Conservation (phyloP, 768 basidiomycete species). For the Pholiota conissans region DNA sequence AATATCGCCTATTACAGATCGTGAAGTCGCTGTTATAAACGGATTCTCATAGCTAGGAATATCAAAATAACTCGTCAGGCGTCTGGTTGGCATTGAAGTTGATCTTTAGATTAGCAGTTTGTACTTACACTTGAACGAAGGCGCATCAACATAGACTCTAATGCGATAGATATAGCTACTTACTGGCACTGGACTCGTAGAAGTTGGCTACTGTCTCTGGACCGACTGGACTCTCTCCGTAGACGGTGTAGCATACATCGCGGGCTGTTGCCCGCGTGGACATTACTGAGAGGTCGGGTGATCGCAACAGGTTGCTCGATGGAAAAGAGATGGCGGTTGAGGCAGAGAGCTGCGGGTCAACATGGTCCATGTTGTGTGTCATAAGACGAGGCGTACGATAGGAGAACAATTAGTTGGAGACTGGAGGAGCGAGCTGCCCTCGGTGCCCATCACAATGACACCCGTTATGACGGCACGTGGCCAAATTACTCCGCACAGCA, state of each 20-base stretch:
- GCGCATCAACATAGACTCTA: slow-evolving; percentile 11
- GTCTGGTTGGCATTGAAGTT: slow-evolving; percentile 1
- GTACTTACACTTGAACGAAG: slow-evolving; percentile 40
- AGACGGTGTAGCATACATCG: slow-evolving; percentile 71
- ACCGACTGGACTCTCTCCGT: slow-evolving; percentile 54
- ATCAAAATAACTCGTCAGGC: slow-evolving; percentile 16
- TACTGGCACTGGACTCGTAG: slow-evolving; percentile 73
- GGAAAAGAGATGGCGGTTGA: slow-evolving; percentile 22
- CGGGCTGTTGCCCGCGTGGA: slow-evolving; percentile 58
- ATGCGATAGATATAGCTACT: slow-evolving; percentile 25
- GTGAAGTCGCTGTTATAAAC: slow-evolving; percentile 71
- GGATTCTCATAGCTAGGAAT: slow-evolving; percentile 76
- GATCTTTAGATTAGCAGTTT: not conserved
- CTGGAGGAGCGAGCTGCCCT: not conserved
- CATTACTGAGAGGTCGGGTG: slow-evolving; percentile 36
- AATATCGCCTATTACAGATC: slow-evolving; percentile 71
- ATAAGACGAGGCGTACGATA: not conserved
- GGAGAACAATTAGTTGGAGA: not conserved
- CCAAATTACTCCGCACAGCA: not conserved
- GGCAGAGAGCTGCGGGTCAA: slow-evolving; percentile 6
- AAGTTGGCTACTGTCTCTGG: slow-evolving; percentile 56
- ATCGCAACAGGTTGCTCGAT: slow-evolving; percentile 11
- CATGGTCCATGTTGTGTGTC: slow-evolving; percentile 13
- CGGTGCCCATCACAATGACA: not conserved
- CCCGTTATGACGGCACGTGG: not conserved